Percentiles rank a stretch among this genome's conserved stretches.
Evolutionary conservation across 2,329 filamentous ascomycete genomes (phyloP).

Genomic region (Leptographium wingfieldii): DNA sequence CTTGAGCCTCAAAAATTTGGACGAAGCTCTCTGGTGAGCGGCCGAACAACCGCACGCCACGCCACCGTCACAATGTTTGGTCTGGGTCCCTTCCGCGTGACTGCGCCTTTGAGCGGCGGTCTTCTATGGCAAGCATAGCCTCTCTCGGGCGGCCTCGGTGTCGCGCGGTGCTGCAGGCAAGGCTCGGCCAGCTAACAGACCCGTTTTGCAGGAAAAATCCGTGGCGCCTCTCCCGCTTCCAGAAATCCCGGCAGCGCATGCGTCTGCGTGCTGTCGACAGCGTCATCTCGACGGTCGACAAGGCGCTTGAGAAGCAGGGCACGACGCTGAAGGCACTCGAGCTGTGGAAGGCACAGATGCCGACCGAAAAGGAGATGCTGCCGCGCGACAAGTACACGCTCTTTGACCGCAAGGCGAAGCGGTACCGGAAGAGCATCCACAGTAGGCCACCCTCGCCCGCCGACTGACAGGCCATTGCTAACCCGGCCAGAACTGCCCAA

Average conservation of each 20-base stretch:
- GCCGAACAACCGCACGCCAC: background rate
- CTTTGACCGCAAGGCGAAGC: slow-evolving; percentile 92
- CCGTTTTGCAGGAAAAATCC: slow-evolving; percentile 66
- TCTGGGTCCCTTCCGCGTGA: slow-evolving; percentile 68
- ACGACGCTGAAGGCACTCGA: slow-evolving; percentile 66
- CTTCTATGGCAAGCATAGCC: slow-evolving; percentile 55
- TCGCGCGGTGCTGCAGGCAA: background rate
- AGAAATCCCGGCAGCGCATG: slow-evolving; percentile 77
- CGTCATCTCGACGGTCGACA: slow-evolving; percentile 73
- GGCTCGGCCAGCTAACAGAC: background rate
- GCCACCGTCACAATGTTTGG: slow-evolving; percentile 55
- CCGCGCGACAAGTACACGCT: slow-evolving; percentile 96
- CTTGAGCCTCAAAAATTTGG: background rate
- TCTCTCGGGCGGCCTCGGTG: background rate
- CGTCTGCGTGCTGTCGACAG: slow-evolving; percentile 75
- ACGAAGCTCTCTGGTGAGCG: no score
- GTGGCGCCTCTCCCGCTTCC: slow-evolving; percentile 84
- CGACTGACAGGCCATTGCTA: background rate
- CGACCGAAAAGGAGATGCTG: slow-evolving; percentile 87
- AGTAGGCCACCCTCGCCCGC: slow-evolving; percentile 44
- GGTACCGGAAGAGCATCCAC: slow-evolving; percentile 93
- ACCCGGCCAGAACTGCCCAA: slow-evolving; percentile 56
- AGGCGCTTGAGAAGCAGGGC: slow-evolving; percentile 61
- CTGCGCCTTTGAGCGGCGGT: slow-evolving; percentile 63
- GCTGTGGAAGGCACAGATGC: slow-evolving; percentile 93